Evolutionary conservation across 768 basidiomycete genomes (phyloP).

Genomic region (Lactarius tabidus): DNA sequence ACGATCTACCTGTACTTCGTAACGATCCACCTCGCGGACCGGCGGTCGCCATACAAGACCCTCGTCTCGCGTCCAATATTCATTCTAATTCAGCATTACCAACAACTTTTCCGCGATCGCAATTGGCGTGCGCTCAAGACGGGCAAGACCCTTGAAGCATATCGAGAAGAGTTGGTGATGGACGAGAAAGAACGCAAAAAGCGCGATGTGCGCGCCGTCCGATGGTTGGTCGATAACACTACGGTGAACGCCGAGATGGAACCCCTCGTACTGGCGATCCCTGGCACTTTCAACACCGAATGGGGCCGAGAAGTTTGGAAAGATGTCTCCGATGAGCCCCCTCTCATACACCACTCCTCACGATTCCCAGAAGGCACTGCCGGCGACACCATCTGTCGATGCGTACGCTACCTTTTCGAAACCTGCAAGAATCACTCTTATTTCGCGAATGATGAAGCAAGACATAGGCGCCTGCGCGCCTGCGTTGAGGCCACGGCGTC

Average conservation of each 20-base stretch:
- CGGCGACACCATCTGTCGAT: not conserved
- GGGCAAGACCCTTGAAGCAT: not conserved
- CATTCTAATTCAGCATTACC: slow-evolving; percentile 5
- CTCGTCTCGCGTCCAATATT: slow-evolving; percentile 12
- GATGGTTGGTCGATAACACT: slow-evolving; percentile 3
- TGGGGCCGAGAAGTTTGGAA: slow-evolving; percentile 11
- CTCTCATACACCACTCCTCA: not conserved
- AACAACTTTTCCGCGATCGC: not conserved
- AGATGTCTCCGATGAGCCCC: not conserved
- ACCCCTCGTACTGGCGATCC: slow-evolving; percentile 4
- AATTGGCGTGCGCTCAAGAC: no score
- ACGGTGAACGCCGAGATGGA: slow-evolving; percentile 4
- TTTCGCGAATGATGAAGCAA: not conserved
- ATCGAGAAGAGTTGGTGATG: slow-evolving; percentile 8
- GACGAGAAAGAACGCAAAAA: not conserved
- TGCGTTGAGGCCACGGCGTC: slow-evolving; percentile 1
- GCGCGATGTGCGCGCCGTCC: slow-evolving; percentile 9
- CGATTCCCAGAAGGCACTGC: not conserved
- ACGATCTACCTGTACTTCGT: slow-evolving; percentile 15
- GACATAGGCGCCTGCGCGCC: not conserved
- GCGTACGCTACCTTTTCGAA: not conserved
- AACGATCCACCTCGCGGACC: not conserved
- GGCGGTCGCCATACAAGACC: slow-evolving; percentile 16
- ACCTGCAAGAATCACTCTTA: not conserved
- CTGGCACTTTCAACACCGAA: slow-evolving; percentile 9